phyloP scores from a whole-genome alignment of 805 yeast species.

The Lipomyces spencermartinsiae region DNA sequence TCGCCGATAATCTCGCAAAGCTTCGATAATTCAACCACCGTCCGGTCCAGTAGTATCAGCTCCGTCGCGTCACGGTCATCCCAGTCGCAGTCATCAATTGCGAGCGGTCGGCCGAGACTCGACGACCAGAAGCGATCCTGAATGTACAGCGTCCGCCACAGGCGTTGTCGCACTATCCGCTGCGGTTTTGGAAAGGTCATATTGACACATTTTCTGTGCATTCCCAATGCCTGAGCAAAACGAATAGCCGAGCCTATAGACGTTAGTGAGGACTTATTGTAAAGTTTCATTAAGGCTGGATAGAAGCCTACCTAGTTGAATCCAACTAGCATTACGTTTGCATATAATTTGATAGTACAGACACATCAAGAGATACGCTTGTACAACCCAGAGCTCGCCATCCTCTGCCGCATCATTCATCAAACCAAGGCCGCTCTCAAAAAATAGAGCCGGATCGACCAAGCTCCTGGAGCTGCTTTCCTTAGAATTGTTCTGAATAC shows the following conservation, averaged over 20 bases:
- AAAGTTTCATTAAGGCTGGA: not conserved
- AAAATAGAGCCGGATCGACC: slow-evolving; percentile 46
- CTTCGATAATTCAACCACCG: slow-evolving; percentile 36
- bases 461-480: slow-evolving; percentile 16
- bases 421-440: slow-evolving; percentile 48
- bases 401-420: slow-evolving; percentile 49
- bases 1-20: slow-evolving; percentile 40
- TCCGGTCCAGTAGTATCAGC: slow-evolving; percentile 32
- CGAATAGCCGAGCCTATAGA: slow-evolving; percentile 48
- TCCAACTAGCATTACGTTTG: slow-evolving; percentile 53
- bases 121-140: slow-evolving; percentile 39
- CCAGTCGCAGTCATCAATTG: slow-evolving; percentile 40
- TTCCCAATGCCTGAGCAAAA: slow-evolving; percentile 54
- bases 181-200: slow-evolving; percentile 39
- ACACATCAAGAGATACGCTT: slow-evolving; percentile 50
- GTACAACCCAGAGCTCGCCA: slow-evolving; percentile 53
- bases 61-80: slow-evolving; percentile 38
- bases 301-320: slow-evolving; percentile 48
- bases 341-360: slow-evolving; percentile 52
- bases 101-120: slow-evolving; percentile 38
- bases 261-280: not conserved
- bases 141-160: slow-evolving; percentile 41
- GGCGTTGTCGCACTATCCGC: slow-evolving; percentile 36
- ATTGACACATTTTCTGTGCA: slow-evolving; percentile 45
- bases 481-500: not conserved